Conservation (phyloP, 2,329 filamentous ascomycete genomes). For the Hansfordia pulvinata region DNA sequence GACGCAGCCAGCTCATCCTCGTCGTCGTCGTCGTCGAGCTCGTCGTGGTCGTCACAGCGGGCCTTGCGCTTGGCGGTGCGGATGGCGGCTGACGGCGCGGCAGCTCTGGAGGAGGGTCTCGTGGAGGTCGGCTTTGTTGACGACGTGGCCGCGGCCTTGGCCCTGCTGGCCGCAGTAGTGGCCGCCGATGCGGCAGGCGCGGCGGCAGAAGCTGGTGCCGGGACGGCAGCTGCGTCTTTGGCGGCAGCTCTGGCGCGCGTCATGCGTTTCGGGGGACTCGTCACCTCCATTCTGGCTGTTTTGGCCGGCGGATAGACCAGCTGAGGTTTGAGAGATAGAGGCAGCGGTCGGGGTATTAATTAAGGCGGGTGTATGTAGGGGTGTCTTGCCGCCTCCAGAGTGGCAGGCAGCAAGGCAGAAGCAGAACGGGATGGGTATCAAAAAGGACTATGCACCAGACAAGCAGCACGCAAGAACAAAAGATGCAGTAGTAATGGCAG, state of each 20-base stretch:
- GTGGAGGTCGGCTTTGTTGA: conserved; percentile 20
- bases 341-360: too few relatives aligned
- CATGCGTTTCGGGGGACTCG: conserved; percentile 45
- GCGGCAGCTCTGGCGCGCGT: conserved; percentile 35
- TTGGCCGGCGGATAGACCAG: too few relatives aligned
- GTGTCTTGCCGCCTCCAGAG: too few relatives aligned
- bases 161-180: conserved; percentile 10
- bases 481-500: too few relatives aligned
- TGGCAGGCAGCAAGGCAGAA: too few relatives aligned
- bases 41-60: conserved; percentile 38
- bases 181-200: conserved; percentile 20
- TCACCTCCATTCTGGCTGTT: conserved; percentile 34
- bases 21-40: conserved; percentile 20
- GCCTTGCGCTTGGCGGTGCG: conserved; percentile 36
- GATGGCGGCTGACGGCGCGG: too few relatives aligned
- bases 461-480: too few relatives aligned
- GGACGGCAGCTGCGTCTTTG: conserved; percentile 15
- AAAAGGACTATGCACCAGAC: too few relatives aligned
- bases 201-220: conserved; percentile 27
- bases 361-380: too few relatives aligned
- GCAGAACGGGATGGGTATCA: too few relatives aligned
- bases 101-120: conserved; percentile 4
- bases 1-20: too few relatives aligned
- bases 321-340: too few relatives aligned
- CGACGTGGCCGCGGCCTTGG: conserved; percentile 15